These are phyloP conservation scores for Polyporus arcularius DNA, from an alignment of 768 basidiomycete genomes.

Conservation along the genomic window DNA sequence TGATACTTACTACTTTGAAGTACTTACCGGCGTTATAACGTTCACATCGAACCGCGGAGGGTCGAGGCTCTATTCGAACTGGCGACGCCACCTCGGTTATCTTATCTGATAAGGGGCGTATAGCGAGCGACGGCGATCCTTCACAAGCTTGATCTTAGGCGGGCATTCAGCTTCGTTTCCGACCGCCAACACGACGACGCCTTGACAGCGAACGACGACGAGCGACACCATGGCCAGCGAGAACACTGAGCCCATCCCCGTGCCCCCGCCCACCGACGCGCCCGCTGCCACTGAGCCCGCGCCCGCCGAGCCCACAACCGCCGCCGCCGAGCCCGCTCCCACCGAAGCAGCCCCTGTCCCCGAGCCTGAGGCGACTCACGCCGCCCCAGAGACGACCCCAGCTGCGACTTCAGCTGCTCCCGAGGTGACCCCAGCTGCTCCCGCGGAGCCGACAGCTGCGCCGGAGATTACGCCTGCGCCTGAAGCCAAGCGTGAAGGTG, in stretches of 20 bases:
- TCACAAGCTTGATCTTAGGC: no score
- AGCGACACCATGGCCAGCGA: constrained; percentile 8
- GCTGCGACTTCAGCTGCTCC: neutral
- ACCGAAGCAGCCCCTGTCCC: constrained; percentile 18
- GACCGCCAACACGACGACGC: neutral
- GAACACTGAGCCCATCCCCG: constrained; percentile 9
- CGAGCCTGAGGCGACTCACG: constrained; percentile 14
- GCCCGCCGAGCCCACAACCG: neutral
- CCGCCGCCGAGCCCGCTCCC: constrained; percentile 15
- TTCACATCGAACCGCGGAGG: no score
- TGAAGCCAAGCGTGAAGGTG: neutral
- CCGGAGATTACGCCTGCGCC: neutral
- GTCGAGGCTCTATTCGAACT: no score
- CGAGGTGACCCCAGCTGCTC: neutral
- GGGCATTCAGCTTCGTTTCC: neutral
- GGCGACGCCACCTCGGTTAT: neutral
- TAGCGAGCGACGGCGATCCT: neutral
- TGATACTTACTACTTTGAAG: no score
- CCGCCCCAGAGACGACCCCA: constrained; percentile 3
- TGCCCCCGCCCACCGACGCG: constrained; percentile 4
- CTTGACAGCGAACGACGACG: neutral
- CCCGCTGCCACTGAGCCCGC: neutral
- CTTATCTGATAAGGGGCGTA: constrained; percentile 2
- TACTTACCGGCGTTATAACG: no score
- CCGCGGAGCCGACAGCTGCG: neutral